phyloP scores from a whole-genome alignment of 179 eudicot genomes.

The Amaranthus tricolor region DNA sequence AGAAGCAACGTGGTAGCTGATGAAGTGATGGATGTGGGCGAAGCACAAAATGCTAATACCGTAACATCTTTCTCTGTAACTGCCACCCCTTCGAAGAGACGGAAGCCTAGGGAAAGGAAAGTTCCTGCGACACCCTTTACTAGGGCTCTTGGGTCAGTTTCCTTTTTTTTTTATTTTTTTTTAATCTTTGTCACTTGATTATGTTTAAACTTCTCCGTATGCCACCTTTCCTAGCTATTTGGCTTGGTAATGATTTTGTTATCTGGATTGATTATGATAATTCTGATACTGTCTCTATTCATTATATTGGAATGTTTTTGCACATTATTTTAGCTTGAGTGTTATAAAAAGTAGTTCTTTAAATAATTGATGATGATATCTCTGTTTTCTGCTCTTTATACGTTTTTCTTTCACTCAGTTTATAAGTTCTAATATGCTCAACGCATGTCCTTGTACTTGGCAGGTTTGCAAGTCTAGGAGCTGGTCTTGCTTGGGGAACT shows the following conservation, averaged over 20 bases:
- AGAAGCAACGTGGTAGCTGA: not conserved
- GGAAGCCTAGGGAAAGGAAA: slow-evolving; percentile 76
- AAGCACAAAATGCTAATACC: slow-evolving; percentile 1
- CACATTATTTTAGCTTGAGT: not conserved
- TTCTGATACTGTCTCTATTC: not conserved
- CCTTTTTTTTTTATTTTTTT: too few species aligned
- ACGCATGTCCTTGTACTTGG: slow-evolving; percentile 18
- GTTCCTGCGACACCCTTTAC: slow-evolving; percentile 87
- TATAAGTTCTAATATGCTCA: not conserved
- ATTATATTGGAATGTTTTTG: slow-evolving; percentile 1
- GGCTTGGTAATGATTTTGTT: not conserved
- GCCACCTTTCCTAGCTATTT: not conserved
- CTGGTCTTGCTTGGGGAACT: slow-evolving; percentile 99
- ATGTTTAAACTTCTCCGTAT: not conserved
- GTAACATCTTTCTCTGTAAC: slow-evolving; percentile 4
- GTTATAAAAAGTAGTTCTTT: not conserved
- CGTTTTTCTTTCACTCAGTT: not conserved
- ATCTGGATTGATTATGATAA: too few species aligned
- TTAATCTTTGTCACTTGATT: not conserved
- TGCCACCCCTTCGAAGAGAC: slow-evolving; percentile 29
- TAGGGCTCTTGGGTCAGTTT: slow-evolving; percentile 80
- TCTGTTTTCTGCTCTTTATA: not conserved
- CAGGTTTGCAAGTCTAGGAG: slow-evolving; percentile 96
- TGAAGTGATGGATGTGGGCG: slow-evolving; percentile 2
- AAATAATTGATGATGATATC: not conserved